These are phyloP conservation scores for Leavenworthia alabamica DNA, from an alignment of 345 rosid species.

Conservation along the genomic window DNA sequence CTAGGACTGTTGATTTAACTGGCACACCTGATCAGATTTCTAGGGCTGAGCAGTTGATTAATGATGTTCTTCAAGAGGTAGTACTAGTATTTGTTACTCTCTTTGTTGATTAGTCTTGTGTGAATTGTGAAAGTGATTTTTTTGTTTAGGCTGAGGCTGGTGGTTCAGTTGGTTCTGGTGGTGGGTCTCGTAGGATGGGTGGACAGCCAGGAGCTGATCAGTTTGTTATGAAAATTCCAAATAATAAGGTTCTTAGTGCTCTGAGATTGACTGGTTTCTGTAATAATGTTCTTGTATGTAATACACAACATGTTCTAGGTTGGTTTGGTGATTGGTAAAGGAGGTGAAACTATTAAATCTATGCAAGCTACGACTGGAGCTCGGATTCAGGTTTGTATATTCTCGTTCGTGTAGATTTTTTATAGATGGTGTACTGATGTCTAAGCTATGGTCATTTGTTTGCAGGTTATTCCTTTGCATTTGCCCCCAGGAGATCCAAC, in stretches of 20 bases:
- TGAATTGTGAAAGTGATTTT: neutral
- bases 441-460: neutral
- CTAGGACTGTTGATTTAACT: constrained; percentile 71
- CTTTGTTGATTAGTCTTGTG: neutral
- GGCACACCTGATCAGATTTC: constrained; percentile 83
- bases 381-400: constrained; percentile 69
- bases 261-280: constrained; percentile 6
- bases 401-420: neutral
- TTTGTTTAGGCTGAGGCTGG: constrained; percentile 86
- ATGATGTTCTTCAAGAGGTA: constrained; percentile 79
- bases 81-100: constrained; percentile 15
- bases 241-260: constrained; percentile 62
- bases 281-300: constrained; percentile 14
- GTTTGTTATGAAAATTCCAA: constrained; percentile 68
- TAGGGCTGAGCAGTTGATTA: constrained; percentile 85
- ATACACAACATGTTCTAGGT: constrained; percentile 53
- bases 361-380: constrained; percentile 94
- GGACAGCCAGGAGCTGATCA: constrained; percentile 77
- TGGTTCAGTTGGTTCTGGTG: constrained; percentile 53
- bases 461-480: constrained; percentile 93
- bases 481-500: constrained; percentile 91
- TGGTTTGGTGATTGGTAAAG: constrained; percentile 98
- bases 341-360: constrained; percentile 94
- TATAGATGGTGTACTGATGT: neutral
- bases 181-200: constrained; percentile 61